Conservation (phyloP, 768 basidiomycete species). For the Daedaleopsis nitida region DNA sequence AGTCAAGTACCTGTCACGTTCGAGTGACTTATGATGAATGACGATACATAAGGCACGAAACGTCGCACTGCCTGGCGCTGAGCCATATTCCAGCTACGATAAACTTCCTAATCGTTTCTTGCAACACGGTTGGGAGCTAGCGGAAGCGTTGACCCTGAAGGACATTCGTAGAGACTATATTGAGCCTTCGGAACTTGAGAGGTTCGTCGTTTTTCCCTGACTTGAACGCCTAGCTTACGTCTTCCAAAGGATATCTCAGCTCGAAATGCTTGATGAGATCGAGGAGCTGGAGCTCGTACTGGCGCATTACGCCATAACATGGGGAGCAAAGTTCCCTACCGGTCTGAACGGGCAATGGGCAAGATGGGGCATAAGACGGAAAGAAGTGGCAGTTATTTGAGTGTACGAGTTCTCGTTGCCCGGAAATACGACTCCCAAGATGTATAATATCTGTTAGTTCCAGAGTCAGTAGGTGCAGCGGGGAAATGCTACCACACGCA, state of each 20-base stretch:
- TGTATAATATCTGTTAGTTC: slow-evolving; percentile 1
- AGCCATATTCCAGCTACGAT: slow-evolving; percentile 57
- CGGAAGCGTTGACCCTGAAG: slow-evolving; percentile 64
- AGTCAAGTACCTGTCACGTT: slow-evolving; percentile 9
- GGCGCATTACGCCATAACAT: slow-evolving; percentile 86
- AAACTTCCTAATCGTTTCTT: slow-evolving; percentile 65
- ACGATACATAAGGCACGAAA: slow-evolving; percentile 57
- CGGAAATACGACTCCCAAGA: neutral
- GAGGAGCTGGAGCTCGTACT: slow-evolving; percentile 93
- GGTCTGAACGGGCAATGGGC: slow-evolving; percentile 19
- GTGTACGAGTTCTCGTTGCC: neutral
- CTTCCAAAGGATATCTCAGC: slow-evolving; percentile 60
- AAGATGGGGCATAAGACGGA: slow-evolving; percentile 19
- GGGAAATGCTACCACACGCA: neutral
- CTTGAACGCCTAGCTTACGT: neutral
- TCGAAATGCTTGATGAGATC: slow-evolving; percentile 91
- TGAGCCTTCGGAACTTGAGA: slow-evolving; percentile 49
- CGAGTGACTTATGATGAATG: neutral
- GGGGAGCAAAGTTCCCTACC: slow-evolving; percentile 46
- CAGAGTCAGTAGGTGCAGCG: too few species aligned
- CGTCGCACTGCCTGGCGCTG: slow-evolving; percentile 73
- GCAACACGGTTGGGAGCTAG: slow-evolving; percentile 53
- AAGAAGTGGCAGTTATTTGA: neutral
- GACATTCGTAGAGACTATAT: slow-evolving; percentile 63
- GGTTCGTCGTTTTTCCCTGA: slow-evolving; percentile 42